These are phyloP conservation scores for Lodderomyces oxycetoniae DNA, from an alignment of 1,139 yeast species.

Conservation along the genomic window DNA sequence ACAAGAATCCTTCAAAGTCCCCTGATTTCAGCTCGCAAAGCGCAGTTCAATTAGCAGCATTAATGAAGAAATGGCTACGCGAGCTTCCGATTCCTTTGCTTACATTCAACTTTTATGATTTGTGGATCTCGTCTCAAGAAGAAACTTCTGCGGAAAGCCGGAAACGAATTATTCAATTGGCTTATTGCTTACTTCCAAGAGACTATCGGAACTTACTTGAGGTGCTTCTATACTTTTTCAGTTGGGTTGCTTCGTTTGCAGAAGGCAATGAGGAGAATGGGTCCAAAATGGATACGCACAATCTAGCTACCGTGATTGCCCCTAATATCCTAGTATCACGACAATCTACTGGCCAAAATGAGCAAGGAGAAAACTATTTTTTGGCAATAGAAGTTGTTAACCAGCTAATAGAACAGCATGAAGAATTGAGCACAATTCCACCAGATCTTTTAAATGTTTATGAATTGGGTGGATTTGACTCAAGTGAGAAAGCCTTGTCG, in stretches of 20 bases:
- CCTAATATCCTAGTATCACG: constrained; percentile 76
- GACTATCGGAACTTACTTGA: constrained; percentile 83
- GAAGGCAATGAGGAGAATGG: constrained; percentile 84
- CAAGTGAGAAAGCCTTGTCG: constrained; percentile 18
- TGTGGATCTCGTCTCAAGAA: constrained; percentile 77
- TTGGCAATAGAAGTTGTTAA: constrained; percentile 89
- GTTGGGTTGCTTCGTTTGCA: constrained; percentile 96
- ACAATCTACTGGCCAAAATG: constrained; percentile 22
- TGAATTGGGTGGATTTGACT: constrained; percentile 32
- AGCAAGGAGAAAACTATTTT: constrained; percentile 68
- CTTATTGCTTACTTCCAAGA: constrained; percentile 77
- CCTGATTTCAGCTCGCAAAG: constrained; percentile 75
- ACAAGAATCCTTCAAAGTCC: constrained; percentile 64
- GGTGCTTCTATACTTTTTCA: constrained; percentile 77
- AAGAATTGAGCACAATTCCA: constrained; percentile 77
- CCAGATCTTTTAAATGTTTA: constrained; percentile 40
- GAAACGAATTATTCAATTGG: constrained; percentile 59
- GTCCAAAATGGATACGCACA: constrained; percentile 94
- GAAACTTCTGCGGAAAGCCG: constrained; percentile 45
- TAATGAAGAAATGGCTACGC: constrained; percentile 85
- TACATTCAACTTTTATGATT: constrained; percentile 68
- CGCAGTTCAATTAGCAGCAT: constrained; percentile 91
- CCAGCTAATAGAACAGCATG: constrained; percentile 77
- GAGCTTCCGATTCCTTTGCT: constrained; percentile 90
- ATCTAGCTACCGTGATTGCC: constrained; percentile 90